A percentile compares a stretch with the other conserved stretches of the same genome.
phyloP scores from a whole-genome alignment of 768 basidiomycete species.

The Suillus subluteus region DNA sequence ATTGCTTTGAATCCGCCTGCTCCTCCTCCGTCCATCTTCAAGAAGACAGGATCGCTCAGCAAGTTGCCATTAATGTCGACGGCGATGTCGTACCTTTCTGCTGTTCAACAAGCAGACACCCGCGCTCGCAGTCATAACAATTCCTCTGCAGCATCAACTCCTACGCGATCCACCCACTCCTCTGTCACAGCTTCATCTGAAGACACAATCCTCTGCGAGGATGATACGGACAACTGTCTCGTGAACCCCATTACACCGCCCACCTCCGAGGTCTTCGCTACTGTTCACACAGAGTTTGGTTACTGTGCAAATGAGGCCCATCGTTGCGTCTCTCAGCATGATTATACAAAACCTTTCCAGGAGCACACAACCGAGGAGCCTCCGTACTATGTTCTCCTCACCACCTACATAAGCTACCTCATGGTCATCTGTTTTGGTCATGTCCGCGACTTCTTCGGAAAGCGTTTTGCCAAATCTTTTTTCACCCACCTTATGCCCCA shows the following conservation, averaged over 20 bases:
- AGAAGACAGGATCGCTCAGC: conserved; percentile 50
- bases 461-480: conserved; percentile 65
- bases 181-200: conserved; percentile 71
- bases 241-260: conserved; percentile 67
- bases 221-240: conserved; percentile 60
- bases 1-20: conserved; percentile 62
- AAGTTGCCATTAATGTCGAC: conserved; percentile 46
- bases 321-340: conserved; percentile 69
- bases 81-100: conserved; percentile 63
- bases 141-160: conserved; percentile 60
- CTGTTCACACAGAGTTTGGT: conserved; percentile 90
- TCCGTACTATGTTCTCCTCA: conserved; percentile 88
- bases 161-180: conserved; percentile 75
- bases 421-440: conserved; percentile 92
- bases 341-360: conserved; percentile 46
- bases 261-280: conserved; percentile 77
- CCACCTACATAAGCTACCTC: conserved; percentile 93
- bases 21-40: conserved; percentile 60
- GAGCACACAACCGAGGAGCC: conserved; percentile 78
- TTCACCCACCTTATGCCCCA: conserved; percentile 85
- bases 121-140: conserved; percentile 54
- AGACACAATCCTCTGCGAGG: conserved; percentile 64
- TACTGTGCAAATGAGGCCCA: conserved; percentile 81
- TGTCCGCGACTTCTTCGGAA: conserved; percentile 93
- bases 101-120: conserved; percentile 72